Percentiles rank a stretch among this genome's conserved stretches.
Evolutionary conservation across 2,329 filamentous ascomycete genomes (phyloP).

Genomic region (Aspergillus phoenicis): DNA sequence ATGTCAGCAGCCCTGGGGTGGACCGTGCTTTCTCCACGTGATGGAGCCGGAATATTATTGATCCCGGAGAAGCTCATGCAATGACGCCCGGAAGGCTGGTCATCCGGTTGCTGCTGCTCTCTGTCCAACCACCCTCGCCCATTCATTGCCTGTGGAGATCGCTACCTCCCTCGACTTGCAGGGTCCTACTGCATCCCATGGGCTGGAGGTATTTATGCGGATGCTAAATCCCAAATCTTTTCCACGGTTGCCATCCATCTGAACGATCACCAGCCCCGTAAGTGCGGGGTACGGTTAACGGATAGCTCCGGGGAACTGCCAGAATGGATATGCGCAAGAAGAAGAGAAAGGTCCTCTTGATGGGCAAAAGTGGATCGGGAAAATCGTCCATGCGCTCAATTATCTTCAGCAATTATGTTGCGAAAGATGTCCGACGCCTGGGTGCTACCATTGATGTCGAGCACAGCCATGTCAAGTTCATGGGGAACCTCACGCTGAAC

Average conservation of each 20-base stretch:
- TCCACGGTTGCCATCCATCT: neutral
- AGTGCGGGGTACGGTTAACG: slow-evolving; percentile 21
- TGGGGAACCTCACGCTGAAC: slow-evolving; percentile 95
- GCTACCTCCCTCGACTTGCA: neutral
- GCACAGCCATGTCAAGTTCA: slow-evolving; percentile 97
- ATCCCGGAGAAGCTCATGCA: slow-evolving; percentile 14
- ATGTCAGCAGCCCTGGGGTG: neutral
- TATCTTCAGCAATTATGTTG: slow-evolving; percentile 98
- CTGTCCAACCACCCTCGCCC: slow-evolving; percentile 4
- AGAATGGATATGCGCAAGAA: slow-evolving; percentile 57
- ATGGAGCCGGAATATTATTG: slow-evolving; percentile 15
- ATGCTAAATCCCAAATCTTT: neutral
- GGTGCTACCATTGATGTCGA: slow-evolving; percentile 98
- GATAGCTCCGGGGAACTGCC: slow-evolving; percentile 18
- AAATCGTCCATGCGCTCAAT: slow-evolving; percentile 99
- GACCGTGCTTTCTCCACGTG: slow-evolving; percentile 9
- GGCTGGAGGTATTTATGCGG: neutral
- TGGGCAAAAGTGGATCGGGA: slow-evolving; percentile 96
- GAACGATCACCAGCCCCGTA: neutral
- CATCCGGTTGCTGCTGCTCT: neutral
- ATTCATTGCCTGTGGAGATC: slow-evolving; percentile 4
- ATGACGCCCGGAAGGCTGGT: slow-evolving; percentile 13
- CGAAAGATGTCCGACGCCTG: slow-evolving; percentile 87
- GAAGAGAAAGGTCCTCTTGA: slow-evolving; percentile 84
- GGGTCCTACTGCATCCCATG: neutral